Conservation (phyloP, 2,329 filamentous ascomycete genomes). For the Penicillium sp. region DNA sequence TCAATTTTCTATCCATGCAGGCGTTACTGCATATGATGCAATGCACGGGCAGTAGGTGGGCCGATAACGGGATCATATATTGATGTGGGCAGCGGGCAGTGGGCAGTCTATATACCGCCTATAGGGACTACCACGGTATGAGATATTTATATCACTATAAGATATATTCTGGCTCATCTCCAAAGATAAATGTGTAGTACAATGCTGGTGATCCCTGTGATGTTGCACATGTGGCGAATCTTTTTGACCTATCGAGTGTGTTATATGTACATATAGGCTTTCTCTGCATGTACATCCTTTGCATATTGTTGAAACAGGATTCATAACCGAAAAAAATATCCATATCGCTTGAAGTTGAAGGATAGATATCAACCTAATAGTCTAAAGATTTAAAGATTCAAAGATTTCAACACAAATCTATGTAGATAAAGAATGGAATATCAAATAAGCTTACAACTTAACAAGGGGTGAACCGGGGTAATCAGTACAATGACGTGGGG, state of each 20-base stretch:
- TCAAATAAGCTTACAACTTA: neutral
- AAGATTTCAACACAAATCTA: no score
- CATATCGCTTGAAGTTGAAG: neutral
- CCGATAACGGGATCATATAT: constrained; percentile 5
- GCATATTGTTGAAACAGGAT: neutral
- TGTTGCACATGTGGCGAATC: constrained; percentile 1
- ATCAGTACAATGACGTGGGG: constrained; percentile 8
- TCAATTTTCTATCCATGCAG: neutral
- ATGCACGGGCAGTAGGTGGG: constrained; percentile 1
- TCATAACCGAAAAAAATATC: neutral
- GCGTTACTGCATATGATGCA: neutral
- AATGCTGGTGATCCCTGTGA: neutral
- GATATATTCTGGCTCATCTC: neutral
- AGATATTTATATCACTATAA: neutral
- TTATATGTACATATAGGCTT: neutral
- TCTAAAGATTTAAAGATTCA: neutral
- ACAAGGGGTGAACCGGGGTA: neutral
- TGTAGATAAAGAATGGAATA: neutral
- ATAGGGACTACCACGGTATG: neutral
- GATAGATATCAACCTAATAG: neutral
- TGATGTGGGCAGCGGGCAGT: neutral
- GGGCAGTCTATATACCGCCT: neutral
- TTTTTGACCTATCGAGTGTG: neutral
- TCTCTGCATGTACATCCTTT: neutral
- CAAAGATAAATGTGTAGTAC: neutral